A percentile compares a stretch with the other conserved stretches of the same genome.
Evolutionary conservation across 257 asterid species (phyloP).

Genomic region (Solanum acaule): DNA sequence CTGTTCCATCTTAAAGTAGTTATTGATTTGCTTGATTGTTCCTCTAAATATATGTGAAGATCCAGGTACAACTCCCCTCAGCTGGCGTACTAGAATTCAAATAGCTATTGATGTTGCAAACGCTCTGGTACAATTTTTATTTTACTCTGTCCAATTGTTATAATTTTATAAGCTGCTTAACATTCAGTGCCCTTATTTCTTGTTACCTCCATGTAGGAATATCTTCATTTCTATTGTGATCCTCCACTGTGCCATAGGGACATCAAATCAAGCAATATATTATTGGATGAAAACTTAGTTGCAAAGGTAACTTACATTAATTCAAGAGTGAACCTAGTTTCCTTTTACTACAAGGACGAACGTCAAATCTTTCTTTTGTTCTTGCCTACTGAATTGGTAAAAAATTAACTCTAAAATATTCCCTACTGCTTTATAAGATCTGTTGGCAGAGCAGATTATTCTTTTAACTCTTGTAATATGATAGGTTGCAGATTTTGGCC

Average conservation of each 20-base stretch:
- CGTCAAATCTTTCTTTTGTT: neutral
- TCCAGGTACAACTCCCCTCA: slow-evolving; percentile 61
- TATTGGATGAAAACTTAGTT: slow-evolving; percentile 62
- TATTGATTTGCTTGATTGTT: neutral
- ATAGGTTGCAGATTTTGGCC: slow-evolving; percentile 97
- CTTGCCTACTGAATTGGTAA: neutral
- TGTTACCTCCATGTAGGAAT: slow-evolving; percentile 53
- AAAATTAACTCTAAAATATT: neutral
- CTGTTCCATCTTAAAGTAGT: neutral
- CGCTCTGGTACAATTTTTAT: slow-evolving; percentile 55
- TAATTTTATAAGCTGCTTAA: neutral
- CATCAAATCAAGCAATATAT: slow-evolving; percentile 85
- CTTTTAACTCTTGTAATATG: neutral
- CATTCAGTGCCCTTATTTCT: neutral
- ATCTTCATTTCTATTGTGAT: slow-evolving; percentile 87
- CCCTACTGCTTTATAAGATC: neutral
- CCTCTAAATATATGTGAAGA: slow-evolving; percentile 35
- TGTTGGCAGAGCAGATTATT: neutral
- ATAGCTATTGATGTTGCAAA: slow-evolving; percentile 90
- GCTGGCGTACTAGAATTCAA: slow-evolving; percentile 82
- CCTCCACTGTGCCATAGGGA: slow-evolving; percentile 98
- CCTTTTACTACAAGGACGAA: neutral
- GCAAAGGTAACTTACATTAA: slow-evolving; percentile 59
- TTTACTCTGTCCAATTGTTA: neutral
- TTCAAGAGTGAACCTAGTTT: neutral